phyloP scores from a whole-genome alignment of 352 stramenopile species.

The Globisporangium lucens region DNA sequence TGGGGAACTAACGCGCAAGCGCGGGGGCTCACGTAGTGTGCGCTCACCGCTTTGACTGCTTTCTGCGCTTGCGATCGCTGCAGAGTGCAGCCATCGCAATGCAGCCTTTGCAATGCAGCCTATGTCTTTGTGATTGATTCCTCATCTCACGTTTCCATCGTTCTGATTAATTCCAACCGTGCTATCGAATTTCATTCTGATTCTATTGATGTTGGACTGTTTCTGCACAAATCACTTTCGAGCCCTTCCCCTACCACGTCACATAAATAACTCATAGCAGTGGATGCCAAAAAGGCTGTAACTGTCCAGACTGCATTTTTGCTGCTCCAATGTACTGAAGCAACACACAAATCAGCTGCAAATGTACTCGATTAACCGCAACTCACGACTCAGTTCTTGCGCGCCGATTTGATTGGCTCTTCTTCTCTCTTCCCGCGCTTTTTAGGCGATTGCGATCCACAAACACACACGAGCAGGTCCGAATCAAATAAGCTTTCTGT shows the following conservation, averaged over 20 bases:
- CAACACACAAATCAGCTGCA: neutral
- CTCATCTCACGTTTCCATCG: too few relatives aligned
- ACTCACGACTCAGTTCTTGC: neutral
- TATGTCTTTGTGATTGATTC: too few relatives aligned
- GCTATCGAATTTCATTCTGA: neutral
- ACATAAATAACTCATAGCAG: neutral
- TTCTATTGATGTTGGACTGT: neutral
- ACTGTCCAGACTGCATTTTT: neutral
- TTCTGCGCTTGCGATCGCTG: too few relatives aligned
- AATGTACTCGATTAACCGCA: neutral
- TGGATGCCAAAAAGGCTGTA: neutral
- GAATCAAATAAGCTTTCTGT: neutral
- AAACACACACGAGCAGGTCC: neutral
- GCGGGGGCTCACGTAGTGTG: too few relatives aligned
- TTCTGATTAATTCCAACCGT: too few relatives aligned
- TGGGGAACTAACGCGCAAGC: too few relatives aligned
- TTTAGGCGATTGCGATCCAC: neutral
- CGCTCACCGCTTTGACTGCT: too few relatives aligned
- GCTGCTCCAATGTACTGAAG: neutral
- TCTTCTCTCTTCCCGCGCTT: neutral
- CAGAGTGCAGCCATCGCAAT: too few relatives aligned
- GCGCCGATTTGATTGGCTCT: neutral
- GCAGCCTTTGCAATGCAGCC: too few relatives aligned
- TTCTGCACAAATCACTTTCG: neutral
- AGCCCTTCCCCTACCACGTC: neutral